Evolutionary conservation across 768 basidiomycete genomes (phyloP).

Genomic region (Tricholomella constricta): DNA sequence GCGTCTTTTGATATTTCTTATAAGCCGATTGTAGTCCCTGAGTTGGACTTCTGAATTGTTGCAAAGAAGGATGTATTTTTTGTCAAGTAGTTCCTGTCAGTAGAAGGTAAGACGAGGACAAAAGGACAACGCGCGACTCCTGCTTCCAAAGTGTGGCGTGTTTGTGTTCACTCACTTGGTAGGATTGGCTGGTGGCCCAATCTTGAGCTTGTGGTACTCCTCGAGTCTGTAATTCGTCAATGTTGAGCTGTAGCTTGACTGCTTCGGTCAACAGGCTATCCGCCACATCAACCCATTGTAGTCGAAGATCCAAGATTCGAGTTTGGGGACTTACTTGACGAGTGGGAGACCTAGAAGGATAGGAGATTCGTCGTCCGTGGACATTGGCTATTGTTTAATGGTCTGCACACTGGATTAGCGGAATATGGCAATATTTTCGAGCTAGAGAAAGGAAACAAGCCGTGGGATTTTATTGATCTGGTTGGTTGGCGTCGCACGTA

Average conservation of each 20-base stretch:
- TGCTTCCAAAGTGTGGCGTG: neutral
- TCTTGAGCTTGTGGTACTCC: conserved; percentile 1
- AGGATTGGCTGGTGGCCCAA: neutral
- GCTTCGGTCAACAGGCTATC: conserved; percentile 8
- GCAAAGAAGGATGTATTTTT: conserved; percentile 1
- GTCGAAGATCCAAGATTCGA: neutral
- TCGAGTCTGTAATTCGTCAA: neutral
- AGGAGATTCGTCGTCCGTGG: too few relatives aligned
- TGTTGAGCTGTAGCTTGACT: conserved; percentile 1
- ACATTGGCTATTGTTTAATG: too few relatives aligned
- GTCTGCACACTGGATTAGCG: too few relatives aligned
- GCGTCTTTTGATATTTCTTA: neutral
- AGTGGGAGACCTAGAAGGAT: neutral
- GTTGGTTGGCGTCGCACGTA: too few relatives aligned
- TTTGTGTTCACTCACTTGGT: neutral
- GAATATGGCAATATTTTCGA: too few relatives aligned
- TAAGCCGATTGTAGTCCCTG: neutral
- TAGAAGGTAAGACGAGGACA: neutral
- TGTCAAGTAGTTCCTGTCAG: conserved; percentile 3
- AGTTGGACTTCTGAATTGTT: neutral
- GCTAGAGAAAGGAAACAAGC: too few relatives aligned
- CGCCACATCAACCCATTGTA: neutral
- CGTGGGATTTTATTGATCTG: too few relatives aligned
- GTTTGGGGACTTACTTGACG: neutral
- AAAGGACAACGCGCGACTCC: neutral